Evolutionary conservation across 345 rosid genomes (phyloP).

Genomic region (Boechera stricta): DNA sequence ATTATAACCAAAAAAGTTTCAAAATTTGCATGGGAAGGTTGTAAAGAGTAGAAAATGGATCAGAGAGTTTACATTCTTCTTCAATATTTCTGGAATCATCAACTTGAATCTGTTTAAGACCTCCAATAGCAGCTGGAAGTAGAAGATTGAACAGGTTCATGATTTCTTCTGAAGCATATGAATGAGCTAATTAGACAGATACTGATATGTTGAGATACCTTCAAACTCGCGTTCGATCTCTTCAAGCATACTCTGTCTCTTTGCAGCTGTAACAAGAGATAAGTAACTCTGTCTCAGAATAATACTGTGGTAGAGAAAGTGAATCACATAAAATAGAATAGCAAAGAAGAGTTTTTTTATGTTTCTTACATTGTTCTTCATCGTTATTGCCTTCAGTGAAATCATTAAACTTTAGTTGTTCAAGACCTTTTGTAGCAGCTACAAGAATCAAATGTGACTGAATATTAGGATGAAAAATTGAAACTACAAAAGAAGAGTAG

Average conservation of each 20-base stretch:
- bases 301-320: neutral
- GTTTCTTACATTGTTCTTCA: conserved; percentile 36
- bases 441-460: conserved; percentile 4
- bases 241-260: conserved; percentile 26
- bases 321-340: neutral
- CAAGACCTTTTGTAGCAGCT: conserved; percentile 32
- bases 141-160: neutral
- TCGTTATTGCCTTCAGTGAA: neutral
- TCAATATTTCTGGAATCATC: neutral
- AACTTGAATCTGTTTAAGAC: neutral
- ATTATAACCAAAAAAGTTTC: neutral
- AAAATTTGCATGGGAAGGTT: neutral
- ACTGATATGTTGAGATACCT: conserved; percentile 24
- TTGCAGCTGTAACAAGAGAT: conserved; percentile 29
- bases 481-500: neutral
- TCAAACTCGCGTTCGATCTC: conserved; percentile 38
- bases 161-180: neutral
- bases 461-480: neutral
- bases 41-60: neutral
- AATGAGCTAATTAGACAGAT: neutral
- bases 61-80: conserved; percentile 35
- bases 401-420: neutral
- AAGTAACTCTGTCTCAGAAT: conserved; percentile 6
- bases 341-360: neutral
- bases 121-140: conserved; percentile 31